Conservation (phyloP, 2,329 filamentous ascomycete species). For the Colletotrichum chrysophilum region DNA sequence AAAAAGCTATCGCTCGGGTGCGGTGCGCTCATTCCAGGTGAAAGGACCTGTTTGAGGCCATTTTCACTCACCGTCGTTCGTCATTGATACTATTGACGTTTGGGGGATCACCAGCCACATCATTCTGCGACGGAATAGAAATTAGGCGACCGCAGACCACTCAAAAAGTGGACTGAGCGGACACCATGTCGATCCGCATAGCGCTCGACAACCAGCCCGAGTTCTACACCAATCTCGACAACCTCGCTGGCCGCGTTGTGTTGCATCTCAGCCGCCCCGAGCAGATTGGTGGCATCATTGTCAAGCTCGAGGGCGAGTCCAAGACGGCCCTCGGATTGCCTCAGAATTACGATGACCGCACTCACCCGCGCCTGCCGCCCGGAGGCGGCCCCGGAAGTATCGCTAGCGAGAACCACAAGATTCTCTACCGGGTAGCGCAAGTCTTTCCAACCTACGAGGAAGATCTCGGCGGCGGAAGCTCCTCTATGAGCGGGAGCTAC, state of each 20-base stretch:
- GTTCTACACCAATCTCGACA: constrained; percentile 82
- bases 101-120: neutral
- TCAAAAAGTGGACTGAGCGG: constrained; percentile 11
- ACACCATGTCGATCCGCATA: constrained; percentile 70
- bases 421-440: constrained; percentile 75
- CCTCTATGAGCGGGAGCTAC: constrained; percentile 49
- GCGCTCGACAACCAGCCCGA: constrained; percentile 69
- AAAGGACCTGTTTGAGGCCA: neutral
- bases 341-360: constrained; percentile 40
- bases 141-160: neutral
- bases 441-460: constrained; percentile 70
- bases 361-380: constrained; percentile 31
- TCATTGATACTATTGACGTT: neutral
- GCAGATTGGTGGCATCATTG: constrained; percentile 73
- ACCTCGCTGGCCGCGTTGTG: constrained; percentile 67
- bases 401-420: constrained; percentile 69
- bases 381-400: constrained; percentile 46
- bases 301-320: constrained; percentile 85
- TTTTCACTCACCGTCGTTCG: neutral
- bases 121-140: neutral
- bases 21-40: neutral
- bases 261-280: constrained; percentile 69
- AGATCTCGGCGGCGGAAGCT: constrained; percentile 42
- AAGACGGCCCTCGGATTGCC: constrained; percentile 67
- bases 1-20: neutral